phyloP scores from a whole-genome alignment of 768 basidiomycete species.

The Hygrophoropsis aurantiaca region DNA sequence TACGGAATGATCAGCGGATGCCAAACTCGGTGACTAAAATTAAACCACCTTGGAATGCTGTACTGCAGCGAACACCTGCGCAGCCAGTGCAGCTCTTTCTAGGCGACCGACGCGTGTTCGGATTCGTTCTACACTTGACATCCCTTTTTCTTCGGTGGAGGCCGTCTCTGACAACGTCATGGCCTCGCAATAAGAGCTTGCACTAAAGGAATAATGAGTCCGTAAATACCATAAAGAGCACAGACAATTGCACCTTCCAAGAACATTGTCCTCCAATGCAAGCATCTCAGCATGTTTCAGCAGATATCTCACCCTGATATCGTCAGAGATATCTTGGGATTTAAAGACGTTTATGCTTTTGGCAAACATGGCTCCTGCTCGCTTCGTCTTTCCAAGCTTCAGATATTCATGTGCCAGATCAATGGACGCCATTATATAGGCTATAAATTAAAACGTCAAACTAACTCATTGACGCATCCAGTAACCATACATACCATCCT shows the following conservation, averaged over 20 bases:
- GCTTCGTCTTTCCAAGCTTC: slow-evolving; percentile 69
- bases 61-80: slow-evolving; percentile 65
- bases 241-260: slow-evolving; percentile 49
- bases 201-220: slow-evolving; percentile 28
- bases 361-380: slow-evolving; percentile 67
- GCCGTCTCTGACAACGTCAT: slow-evolving; percentile 43
- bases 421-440: slow-evolving; percentile 61
- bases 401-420: slow-evolving; percentile 80
- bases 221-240: not conserved
- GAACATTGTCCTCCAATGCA: slow-evolving; percentile 56
- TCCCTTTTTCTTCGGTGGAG: slow-evolving; percentile 42
- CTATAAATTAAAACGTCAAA: slow-evolving; percentile 30
- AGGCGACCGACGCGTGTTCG: slow-evolving; percentile 56
- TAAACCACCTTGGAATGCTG: slow-evolving; percentile 69
- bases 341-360: slow-evolving; percentile 49
- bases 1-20: slow-evolving; percentile 25
- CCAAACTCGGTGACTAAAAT: too few species aligned
- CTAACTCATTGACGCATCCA: not conserved
- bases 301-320: slow-evolving; percentile 52
- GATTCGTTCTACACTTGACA: slow-evolving; percentile 57
- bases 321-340: slow-evolving; percentile 46
- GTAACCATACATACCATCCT: slow-evolving; percentile 43
- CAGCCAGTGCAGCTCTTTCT: slow-evolving; percentile 72
- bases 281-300: slow-evolving; percentile 68
- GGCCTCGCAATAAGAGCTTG: slow-evolving; percentile 62